Percentiles rank a stretch among this genome's conserved stretches.
Conservation (phyloP, 768 basidiomycete species). For the Leccinum disarticulatum region DNA sequence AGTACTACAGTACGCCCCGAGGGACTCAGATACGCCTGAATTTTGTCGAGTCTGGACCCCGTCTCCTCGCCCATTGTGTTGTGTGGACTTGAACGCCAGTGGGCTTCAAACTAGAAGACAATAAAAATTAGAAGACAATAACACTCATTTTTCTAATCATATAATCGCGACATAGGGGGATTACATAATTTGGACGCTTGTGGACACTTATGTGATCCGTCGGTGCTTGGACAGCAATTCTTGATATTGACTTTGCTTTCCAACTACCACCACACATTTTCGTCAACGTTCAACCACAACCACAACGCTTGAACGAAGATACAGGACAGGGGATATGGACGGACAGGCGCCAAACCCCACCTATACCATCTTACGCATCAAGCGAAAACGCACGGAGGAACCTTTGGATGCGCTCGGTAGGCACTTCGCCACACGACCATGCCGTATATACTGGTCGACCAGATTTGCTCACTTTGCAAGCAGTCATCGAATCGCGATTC, state of each 20-base stretch:
- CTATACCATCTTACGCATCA: conserved; percentile 78
- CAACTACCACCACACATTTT: neutral
- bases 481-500: conserved; percentile 63
- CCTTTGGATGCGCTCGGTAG: conserved; percentile 79
- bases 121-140: too few species aligned
- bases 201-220: conserved; percentile 12
- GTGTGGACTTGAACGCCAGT: neutral
- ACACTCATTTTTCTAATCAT: too few species aligned
- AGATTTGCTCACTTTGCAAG: conserved; percentile 14
- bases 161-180: neutral
- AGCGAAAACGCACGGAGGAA: conserved; percentile 79
- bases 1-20: neutral
- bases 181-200: neutral
- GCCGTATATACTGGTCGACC: conserved; percentile 12
- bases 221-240: neutral
- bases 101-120: neutral
- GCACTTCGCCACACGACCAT: conserved; percentile 21
- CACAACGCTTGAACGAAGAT: neutral
- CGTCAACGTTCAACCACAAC: neutral
- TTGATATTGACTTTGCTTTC: neutral
- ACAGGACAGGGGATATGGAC: conserved; percentile 20
- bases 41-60: neutral
- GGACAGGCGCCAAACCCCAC: conserved; percentile 34
- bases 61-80: neutral
- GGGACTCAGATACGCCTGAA: neutral